Percentiles rank a stretch among this genome's conserved stretches.
phyloP scores from a whole-genome alignment of 2,329 filamentous ascomycete genomes.

The Beauveria scarabaeidicola region DNA sequence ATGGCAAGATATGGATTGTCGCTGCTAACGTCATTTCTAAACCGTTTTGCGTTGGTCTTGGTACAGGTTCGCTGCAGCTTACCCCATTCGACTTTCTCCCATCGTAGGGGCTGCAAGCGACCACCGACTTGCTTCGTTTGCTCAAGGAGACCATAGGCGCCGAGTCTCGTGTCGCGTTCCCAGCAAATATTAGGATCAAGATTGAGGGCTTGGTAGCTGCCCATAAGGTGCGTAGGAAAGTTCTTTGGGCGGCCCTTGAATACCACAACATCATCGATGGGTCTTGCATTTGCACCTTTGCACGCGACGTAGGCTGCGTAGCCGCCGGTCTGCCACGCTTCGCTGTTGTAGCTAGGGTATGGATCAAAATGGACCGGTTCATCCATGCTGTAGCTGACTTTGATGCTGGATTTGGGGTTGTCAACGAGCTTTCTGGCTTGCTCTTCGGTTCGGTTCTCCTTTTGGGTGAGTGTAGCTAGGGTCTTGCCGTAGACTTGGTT shows the following conservation, averaged over 20 bases:
- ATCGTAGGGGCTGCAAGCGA: constrained; percentile 37
- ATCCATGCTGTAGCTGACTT: constrained; percentile 32
- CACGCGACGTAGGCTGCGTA: constrained; percentile 56
- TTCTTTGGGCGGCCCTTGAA: constrained; percentile 52
- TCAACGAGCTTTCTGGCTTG: constrained; percentile 23
- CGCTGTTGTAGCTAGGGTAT: constrained; percentile 61
- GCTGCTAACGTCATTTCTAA: constrained; percentile 31
- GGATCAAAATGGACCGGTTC: constrained; percentile 56
- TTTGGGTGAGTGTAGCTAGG: constrained; percentile 35
- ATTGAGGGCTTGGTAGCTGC: constrained; percentile 51
- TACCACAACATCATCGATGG: constrained; percentile 52
- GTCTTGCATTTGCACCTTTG: constrained; percentile 52
- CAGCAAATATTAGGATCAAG: constrained; percentile 58
- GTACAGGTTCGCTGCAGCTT: constrained; percentile 59
- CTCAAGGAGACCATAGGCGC: constrained; percentile 52
- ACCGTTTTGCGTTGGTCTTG: constrained; percentile 58
- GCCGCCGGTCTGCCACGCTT: constrained; percentile 47
- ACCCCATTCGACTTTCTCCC: constrained; percentile 63
- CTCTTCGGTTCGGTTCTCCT: constrained; percentile 28
- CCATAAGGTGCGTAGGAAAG: constrained; percentile 54
- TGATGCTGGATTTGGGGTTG: constrained; percentile 25
- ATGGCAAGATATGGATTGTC: constrained; percentile 36
- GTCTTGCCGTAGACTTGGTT: constrained; percentile 51
- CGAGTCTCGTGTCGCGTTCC: constrained; percentile 61
- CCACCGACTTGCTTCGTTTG: constrained; percentile 37